Evolutionary conservation across 2,329 filamentous ascomycete species (phyloP), one percentile per base, ranked within the genome.

Genomic region (Apiospora kogelbergensis): DNA sequence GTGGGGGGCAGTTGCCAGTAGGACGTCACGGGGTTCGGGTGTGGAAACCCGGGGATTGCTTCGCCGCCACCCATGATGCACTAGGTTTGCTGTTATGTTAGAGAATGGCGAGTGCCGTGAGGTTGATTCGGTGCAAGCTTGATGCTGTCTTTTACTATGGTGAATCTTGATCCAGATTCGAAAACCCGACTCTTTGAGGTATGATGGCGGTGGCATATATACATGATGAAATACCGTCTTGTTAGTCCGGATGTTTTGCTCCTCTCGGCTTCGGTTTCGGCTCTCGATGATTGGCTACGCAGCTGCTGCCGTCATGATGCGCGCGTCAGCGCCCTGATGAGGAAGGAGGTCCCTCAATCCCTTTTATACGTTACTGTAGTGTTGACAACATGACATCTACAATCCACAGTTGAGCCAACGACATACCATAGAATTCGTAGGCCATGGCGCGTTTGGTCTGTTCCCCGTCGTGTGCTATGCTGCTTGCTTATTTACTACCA

Each of bases 1-100:
- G 77, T 0, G 78, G 77, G 77, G 4, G 74, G 74, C 63, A 75
- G 68, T 64, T 79, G 79, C 79, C 79, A 81, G 71, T 81, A 80
- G 11, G 76, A 73, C 3, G 41, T 72, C 3, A 76, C 79, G 1
- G 78, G 77, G 60, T 78, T 75, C 0, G 74, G 45, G 20, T 71
- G 68, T 10, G 79, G 79, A 22, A 79, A 74, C n/a, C 74, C 72
- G 2, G 73, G 68, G 44, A 67, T 63, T 46, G 33, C 22, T 17
- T 66, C 67, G 65, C 67, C 69, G 42, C 68, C 65, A n/a, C 68
- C 68, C 68, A 69, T 69, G 26, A 7, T 57, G 45, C 9, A n/a
- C 20, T 5, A n/a, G 17, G 53, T 53, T 6, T 53, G 5, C 6
- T 48, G 10, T 7, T 57, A 6, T 60, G 17, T 13, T 13, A 30